phyloP scores from a whole-genome alignment of 2,329 filamentous ascomycete genomes.

The Monilinia aucupariae region DNA sequence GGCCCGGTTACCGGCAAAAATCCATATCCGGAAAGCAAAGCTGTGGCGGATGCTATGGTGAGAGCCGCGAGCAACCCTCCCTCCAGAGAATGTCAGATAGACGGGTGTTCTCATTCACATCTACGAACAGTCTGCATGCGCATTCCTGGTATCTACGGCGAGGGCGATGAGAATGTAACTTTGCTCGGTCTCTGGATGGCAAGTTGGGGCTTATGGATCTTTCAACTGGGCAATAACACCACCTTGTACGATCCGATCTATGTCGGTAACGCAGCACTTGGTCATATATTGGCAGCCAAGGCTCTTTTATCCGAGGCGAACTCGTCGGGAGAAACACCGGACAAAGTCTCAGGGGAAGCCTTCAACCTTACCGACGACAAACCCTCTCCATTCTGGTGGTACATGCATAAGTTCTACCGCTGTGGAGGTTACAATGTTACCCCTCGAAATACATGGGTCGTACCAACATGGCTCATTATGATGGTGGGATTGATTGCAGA shows the following conservation, averaged over 20 bases:
- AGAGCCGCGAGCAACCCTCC: background rate
- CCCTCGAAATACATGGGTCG: background rate
- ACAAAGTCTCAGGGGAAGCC: background rate
- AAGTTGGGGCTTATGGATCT: background rate
- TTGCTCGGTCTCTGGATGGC: background rate
- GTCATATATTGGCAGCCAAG: background rate
- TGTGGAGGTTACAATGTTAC: background rate
- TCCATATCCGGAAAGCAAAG: background rate
- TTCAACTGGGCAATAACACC: background rate
- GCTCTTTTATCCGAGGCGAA: background rate
- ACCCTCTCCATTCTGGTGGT: background rate
- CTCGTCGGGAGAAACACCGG: background rate
- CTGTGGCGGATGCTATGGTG: background rate
- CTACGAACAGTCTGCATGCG: background rate
- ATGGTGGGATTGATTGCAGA: background rate
- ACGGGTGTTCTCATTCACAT: background rate
- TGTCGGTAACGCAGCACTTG: background rate
- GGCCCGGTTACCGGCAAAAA: background rate
- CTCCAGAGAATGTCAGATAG: background rate
- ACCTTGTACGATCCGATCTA: background rate
- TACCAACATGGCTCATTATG: background rate
- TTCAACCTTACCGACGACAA: background rate
- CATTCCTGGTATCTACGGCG: background rate
- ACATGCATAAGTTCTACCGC: background rate
- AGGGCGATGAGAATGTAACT: background rate